A percentile compares a stretch with the other conserved stretches of the same genome.
Evolutionary conservation across 2,329 filamentous ascomycete genomes (phyloP).

Genomic region (Botrytis porri): DNA sequence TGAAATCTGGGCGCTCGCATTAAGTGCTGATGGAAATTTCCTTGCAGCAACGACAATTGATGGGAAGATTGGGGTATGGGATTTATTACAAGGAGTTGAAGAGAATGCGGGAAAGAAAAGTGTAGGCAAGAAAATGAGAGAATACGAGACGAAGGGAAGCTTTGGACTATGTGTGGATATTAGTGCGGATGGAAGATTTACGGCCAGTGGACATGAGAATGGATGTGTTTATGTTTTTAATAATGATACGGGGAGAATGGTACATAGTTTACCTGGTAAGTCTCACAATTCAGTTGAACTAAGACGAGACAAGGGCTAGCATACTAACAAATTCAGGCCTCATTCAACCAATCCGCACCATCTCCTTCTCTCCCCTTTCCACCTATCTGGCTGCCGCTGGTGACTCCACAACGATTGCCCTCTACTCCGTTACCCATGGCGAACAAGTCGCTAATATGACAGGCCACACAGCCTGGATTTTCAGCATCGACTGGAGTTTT

Average conservation of each 20-base stretch:
- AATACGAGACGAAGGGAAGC: conserved; percentile 89
- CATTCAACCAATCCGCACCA: conserved; percentile 78
- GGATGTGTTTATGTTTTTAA: conserved; percentile 93
- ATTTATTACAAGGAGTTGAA: conserved; percentile 42
- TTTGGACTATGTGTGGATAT: conserved; percentile 89
- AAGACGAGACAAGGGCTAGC: not conserved
- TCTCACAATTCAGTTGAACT: not conserved
- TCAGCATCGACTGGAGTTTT: conserved; percentile 87
- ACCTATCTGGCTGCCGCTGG: conserved; percentile 86
- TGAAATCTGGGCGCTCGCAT: conserved; percentile 81
- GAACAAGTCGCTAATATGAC: conserved; percentile 86
- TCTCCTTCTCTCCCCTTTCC: conserved; percentile 83
- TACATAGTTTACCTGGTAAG: conserved; percentile 79
- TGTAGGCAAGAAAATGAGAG: conserved; percentile 60
- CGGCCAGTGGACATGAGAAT: conserved; percentile 89
- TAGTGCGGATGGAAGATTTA: conserved; percentile 74
- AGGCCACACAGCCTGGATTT: conserved; percentile 83
- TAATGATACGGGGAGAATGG: conserved; percentile 80
- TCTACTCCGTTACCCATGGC: conserved; percentile 90
- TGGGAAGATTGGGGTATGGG: conserved; percentile 87
- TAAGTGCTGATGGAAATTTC: conserved; percentile 80
- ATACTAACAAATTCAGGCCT: conserved; percentile 55
- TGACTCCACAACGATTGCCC: conserved; percentile 80
- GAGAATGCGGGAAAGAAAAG: conserved; percentile 55
- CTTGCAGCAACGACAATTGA: conserved; percentile 86